Evolutionary conservation across 2,329 filamentous ascomycete species (phyloP).

Genomic region (Pseudopyricularia cyperi): DNA sequence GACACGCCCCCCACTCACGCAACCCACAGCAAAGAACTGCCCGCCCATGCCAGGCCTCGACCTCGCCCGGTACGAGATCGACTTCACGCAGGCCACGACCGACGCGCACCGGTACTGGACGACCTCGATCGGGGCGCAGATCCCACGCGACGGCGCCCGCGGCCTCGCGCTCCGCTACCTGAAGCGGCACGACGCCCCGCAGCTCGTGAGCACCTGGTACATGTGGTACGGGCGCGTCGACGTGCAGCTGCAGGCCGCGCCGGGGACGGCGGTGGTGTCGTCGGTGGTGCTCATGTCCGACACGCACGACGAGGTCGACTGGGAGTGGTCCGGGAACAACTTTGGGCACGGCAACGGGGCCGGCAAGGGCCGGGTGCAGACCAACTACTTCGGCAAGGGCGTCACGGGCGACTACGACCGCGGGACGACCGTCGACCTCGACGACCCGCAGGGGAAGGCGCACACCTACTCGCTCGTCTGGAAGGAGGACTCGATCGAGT

Average conservation of each 20-base stretch:
- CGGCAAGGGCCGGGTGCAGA: conserved; percentile 22
- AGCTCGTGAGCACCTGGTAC: conserved; percentile 29
- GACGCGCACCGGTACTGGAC: background rate
- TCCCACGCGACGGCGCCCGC: background rate
- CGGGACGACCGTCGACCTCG: conserved; percentile 34
- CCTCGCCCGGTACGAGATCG: conserved; percentile 1
- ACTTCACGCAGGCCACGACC: conserved; percentile 6
- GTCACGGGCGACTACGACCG: conserved; percentile 37
- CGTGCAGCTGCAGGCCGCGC: conserved; percentile 29
- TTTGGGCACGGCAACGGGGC: background rate
- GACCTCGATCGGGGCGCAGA: background rate
- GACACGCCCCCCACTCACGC: no score
- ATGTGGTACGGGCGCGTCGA: conserved; percentile 39
- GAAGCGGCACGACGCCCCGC: conserved; percentile 26
- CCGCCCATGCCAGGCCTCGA: background rate
- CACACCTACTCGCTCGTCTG: conserved; percentile 47
- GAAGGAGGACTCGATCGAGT: conserved; percentile 36
- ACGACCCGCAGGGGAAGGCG: conserved; percentile 27
- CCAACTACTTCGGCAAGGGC: conserved; percentile 42
- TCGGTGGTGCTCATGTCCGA: conserved; percentile 36
- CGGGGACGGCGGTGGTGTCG: conserved; percentile 34
- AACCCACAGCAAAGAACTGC: background rate
- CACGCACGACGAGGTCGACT: conserved; percentile 40
- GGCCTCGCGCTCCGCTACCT: background rate
- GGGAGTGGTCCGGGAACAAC: conserved; percentile 23